Evolutionary conservation across 345 rosid genomes (phyloP), one percentile per base, ranked within the genome.

Genomic region (Cardamine resedifolia): DNA sequence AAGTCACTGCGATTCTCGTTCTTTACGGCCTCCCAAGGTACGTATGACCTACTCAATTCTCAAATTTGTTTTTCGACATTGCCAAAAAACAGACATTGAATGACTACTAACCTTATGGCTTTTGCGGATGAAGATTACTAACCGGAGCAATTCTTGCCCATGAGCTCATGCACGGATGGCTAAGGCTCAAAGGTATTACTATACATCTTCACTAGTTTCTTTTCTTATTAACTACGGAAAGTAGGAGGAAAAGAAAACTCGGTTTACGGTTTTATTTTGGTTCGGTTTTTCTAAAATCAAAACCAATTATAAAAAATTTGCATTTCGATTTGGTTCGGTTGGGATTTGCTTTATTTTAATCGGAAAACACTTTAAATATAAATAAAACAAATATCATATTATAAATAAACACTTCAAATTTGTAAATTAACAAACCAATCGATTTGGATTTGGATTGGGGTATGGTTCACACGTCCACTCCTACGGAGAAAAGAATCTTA

Each of bases 11-110:
- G 21, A 95, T 95, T 79, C 90, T 95, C 34, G 99, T 91, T 58
- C 96, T 91, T 52, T 91, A 91, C 58, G 96, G 99, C 36, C 93
- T 95, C 73, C 99, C 99, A 48, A 86, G 97, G 98, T 88, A 82
- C 39, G 14, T 15, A 47, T 6, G 31, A 51, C 21, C 52, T 50
- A 0, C 60, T 57, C 20, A 20, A 39, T 39, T 66, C 53, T 57
- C 20, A 55, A 7, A 31, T 45, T 64, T 0, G 10, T 2, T 73
- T 34, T 18, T 34, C 1, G 26, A 14, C 8, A 73, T 15, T 33
- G 3, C 48, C 9, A n/a, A 44, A n/a, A 11, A 38, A 38, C n/a
- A 36, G 10, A 31, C 5, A 38, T 1, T 5, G 31, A 28, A 62
- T 52, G 30, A 7, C 27, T 53, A 26, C 0, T 53, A 62, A 75